Conservation (phyloP, 139 green algal species). For the Chlorella sp. region DNA sequence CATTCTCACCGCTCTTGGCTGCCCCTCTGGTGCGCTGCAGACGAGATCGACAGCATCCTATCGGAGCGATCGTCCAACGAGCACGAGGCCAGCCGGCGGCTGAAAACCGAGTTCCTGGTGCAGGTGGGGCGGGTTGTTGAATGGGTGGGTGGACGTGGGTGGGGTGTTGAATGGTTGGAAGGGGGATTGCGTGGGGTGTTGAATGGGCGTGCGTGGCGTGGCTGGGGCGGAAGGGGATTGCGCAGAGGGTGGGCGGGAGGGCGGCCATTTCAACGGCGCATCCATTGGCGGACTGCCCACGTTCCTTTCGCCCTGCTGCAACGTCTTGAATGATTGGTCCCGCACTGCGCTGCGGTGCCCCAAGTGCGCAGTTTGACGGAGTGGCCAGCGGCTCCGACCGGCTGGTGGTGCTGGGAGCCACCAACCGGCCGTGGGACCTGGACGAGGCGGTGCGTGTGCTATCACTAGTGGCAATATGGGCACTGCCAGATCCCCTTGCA, state of each 20-base stretch:
- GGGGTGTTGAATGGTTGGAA: too few relatives aligned
- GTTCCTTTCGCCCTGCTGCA: neutral
- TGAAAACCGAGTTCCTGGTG: constrained; percentile 97
- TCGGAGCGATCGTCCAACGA: constrained; percentile 71
- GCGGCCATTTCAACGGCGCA: too few relatives aligned
- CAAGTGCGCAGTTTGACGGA: constrained; percentile 46
- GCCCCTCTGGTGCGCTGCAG: constrained; percentile 22
- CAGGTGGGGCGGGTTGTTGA: constrained; percentile 70
- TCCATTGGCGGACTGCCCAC: too few relatives aligned
- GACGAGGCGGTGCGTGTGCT: constrained; percentile 89
- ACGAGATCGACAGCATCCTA: constrained; percentile 64
- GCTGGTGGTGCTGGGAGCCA: constrained; percentile 93
- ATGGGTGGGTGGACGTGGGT: too few relatives aligned
- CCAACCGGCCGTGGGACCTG: constrained; percentile 91
- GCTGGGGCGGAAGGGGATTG: too few relatives aligned
- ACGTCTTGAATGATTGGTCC: neutral
- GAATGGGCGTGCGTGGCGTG: too few relatives aligned
- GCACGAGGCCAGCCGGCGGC: constrained; percentile 91
- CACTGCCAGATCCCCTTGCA: too few relatives aligned
- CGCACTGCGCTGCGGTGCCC: neutral
- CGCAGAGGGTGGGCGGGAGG: too few relatives aligned
- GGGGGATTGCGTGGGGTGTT: too few relatives aligned
- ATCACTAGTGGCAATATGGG: too few relatives aligned
- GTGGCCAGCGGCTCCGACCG: constrained; percentile 49
- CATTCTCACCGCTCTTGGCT: too few relatives aligned